Conservation (phyloP, 2,329 filamentous ascomycete species). For the Scedosporium minutisporum region DNA sequence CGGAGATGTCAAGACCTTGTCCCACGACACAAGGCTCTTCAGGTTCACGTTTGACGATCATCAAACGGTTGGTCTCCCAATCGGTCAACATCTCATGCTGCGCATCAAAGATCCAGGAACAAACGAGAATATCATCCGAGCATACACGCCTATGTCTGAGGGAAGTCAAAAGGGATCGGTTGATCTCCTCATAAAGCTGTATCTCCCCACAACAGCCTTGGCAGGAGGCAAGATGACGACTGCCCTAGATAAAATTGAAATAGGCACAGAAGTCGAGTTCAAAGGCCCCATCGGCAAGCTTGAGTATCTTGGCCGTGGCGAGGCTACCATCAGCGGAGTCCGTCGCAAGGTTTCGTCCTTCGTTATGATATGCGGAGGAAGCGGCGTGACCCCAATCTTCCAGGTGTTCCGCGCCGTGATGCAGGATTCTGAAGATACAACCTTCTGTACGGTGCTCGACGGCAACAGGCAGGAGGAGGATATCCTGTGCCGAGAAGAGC, state of each 20-base stretch:
- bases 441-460: slow-evolving; percentile 49
- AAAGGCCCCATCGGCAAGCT: slow-evolving; percentile 86
- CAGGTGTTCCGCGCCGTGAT: slow-evolving; percentile 40
- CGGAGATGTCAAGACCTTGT: slow-evolving; percentile 57
- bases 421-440: slow-evolving; percentile 1
- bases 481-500: slow-evolving; percentile 67
- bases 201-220: slow-evolving; percentile 39
- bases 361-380: slow-evolving; percentile 80
- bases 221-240: slow-evolving; percentile 66
- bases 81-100: slow-evolving; percentile 82
- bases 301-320: slow-evolving; percentile 61
- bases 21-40: slow-evolving; percentile 72
- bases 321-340: slow-evolving; percentile 49
- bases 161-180: slow-evolving; percentile 50
- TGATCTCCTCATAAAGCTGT: slow-evolving; percentile 75
- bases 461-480: slow-evolving; percentile 71
- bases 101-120: slow-evolving; percentile 64
- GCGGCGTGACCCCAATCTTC: slow-evolving; percentile 87
- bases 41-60: slow-evolving; percentile 62
- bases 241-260: slow-evolving; percentile 55
- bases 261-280: slow-evolving; percentile 61
- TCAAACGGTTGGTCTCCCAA: slow-evolving; percentile 66
- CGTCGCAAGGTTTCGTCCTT: slow-evolving; percentile 54
- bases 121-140: slow-evolving; percentile 65
- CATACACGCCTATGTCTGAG: slow-evolving; percentile 77